These are phyloP conservation scores for Bryoerythrophyllum caledonicum DNA, from an alignment of 225 moss, liverwort and hornwort genomes.

Conservation along the genomic window DNA sequence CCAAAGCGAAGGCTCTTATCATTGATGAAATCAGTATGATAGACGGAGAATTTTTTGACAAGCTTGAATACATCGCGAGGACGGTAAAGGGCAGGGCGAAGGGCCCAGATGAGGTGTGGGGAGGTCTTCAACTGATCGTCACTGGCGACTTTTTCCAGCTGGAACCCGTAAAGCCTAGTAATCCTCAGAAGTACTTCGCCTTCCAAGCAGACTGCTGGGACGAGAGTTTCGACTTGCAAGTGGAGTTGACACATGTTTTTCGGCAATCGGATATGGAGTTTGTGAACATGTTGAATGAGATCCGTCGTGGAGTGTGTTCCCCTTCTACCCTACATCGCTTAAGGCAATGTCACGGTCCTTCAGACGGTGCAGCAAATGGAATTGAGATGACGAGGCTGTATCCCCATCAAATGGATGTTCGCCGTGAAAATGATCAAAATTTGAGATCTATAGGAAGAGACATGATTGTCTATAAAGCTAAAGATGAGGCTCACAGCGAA, in stretches of 20 bases:
- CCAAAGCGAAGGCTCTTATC: slow-evolving; percentile 63
- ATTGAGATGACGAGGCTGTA: slow-evolving; percentile 78
- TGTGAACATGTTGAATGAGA: slow-evolving; percentile 81
- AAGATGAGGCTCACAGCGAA: slow-evolving; percentile 63
- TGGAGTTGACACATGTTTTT: slow-evolving; percentile 79
- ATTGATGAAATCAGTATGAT: slow-evolving; percentile 98
- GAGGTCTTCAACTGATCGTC: slow-evolving; percentile 87
- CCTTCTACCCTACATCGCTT: slow-evolving; percentile 50
- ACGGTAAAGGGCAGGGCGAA: slow-evolving; percentile 47
- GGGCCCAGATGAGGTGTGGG: slow-evolving; percentile 52
- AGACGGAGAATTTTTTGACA: slow-evolving; percentile 86
- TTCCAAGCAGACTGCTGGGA: slow-evolving; percentile 94
- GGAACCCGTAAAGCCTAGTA: slow-evolving; percentile 87
- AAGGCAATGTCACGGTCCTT: slow-evolving; percentile 57
- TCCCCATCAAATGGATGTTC: slow-evolving; percentile 81
- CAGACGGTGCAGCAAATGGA: slow-evolving; percentile 51
- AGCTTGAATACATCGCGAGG: slow-evolving; percentile 77
- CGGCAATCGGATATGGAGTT: slow-evolving; percentile 81
- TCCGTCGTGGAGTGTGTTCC: slow-evolving; percentile 77
- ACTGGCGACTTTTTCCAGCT: slow-evolving; percentile 97
- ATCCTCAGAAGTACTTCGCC: slow-evolving; percentile 79
- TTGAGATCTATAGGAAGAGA: slow-evolving; percentile 55
- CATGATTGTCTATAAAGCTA: slow-evolving; percentile 61
- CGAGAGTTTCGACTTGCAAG: slow-evolving; percentile 69
- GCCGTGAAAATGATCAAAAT: slow-evolving; percentile 75